Conservation (phyloP, 768 basidiomycete species). For the Clitopilus hobsonii region DNA sequence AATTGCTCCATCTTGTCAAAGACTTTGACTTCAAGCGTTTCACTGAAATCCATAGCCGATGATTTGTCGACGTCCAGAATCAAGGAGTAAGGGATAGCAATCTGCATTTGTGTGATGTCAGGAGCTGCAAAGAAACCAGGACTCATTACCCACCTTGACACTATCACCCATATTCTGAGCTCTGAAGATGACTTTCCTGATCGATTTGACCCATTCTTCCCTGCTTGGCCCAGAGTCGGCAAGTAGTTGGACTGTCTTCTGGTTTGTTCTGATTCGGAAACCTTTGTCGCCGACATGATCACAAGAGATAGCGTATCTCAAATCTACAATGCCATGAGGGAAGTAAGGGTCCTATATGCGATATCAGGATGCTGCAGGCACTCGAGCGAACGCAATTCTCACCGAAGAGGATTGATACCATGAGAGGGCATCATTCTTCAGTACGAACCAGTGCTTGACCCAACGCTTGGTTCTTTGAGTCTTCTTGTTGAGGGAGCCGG, state of each 20-base stretch:
- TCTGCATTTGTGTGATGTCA: slow-evolving; percentile 31
- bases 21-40: slow-evolving; percentile 93
- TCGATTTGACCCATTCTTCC: slow-evolving; percentile 94
- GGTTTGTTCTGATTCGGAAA: slow-evolving; percentile 80
- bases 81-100: slow-evolving; percentile 90
- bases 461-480: slow-evolving; percentile 86
- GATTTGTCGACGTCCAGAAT: slow-evolving; percentile 88
- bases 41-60: slow-evolving; percentile 90
- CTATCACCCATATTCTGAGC: slow-evolving; percentile 95
- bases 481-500: slow-evolving; percentile 85
- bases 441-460: slow-evolving; percentile 94
- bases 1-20: slow-evolving; percentile 78
- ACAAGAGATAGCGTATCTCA: slow-evolving; percentile 90
- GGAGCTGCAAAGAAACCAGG: background rate
- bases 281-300: slow-evolving; percentile 75
- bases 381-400: slow-evolving; percentile 18
- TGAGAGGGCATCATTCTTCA: slow-evolving; percentile 93
- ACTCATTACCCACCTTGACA: slow-evolving; percentile 63
- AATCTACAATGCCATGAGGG: slow-evolving; percentile 91
- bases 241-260: slow-evolving; percentile 65
- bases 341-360: slow-evolving; percentile 87
- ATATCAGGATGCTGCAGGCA: background rate
- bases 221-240: slow-evolving; percentile 81
- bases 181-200: slow-evolving; percentile 92
- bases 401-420: slow-evolving; percentile 97